A percentile compares a stretch with the other conserved stretches of the same genome.
phyloP scores from a whole-genome alignment of 2,329 filamentous ascomycete species.

The Dothideomycetes sp. region DNA sequence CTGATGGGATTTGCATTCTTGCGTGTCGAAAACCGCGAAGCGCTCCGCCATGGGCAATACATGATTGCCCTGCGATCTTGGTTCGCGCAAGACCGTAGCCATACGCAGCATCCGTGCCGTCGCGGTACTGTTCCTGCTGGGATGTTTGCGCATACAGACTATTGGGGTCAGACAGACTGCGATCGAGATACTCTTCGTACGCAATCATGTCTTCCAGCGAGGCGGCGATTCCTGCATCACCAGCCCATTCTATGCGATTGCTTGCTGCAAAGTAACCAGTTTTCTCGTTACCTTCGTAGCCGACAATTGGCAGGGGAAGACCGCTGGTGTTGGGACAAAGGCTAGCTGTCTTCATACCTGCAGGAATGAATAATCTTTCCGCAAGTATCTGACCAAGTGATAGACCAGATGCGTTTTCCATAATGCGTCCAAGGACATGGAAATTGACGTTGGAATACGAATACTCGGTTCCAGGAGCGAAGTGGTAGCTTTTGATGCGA shows the following conservation, averaged over 20 bases:
- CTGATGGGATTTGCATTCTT: slow-evolving; percentile 28
- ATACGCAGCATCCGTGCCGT: slow-evolving; percentile 31
- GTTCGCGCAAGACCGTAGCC: slow-evolving; percentile 29
- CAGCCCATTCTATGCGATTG: slow-evolving; percentile 39
- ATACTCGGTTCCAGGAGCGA: slow-evolving; percentile 34
- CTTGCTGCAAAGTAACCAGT: slow-evolving; percentile 29
- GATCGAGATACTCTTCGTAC: slow-evolving; percentile 35
- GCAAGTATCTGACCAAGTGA: slow-evolving; percentile 29
- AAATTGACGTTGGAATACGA: slow-evolving; percentile 40
- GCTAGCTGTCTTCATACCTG: slow-evolving; percentile 34
- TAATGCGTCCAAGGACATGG: slow-evolving; percentile 28
- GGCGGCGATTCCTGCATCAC: slow-evolving; percentile 37
- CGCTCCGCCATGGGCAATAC: slow-evolving; percentile 34
- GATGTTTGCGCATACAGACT: slow-evolving; percentile 29
- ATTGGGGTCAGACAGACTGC: slow-evolving; percentile 22
- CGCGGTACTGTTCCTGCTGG: slow-evolving; percentile 23
- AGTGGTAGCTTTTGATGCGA: slow-evolving; percentile 32
- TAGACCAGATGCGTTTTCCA: slow-evolving; percentile 32
- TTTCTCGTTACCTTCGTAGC: slow-evolving; percentile 35
- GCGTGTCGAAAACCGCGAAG: slow-evolving; percentile 34
- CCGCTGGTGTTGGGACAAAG: slow-evolving; percentile 31
- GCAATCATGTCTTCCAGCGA: slow-evolving; percentile 39
- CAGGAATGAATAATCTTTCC: slow-evolving; percentile 33
- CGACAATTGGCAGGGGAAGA: slow-evolving; percentile 33
- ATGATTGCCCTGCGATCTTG: slow-evolving; percentile 21